Conservation (phyloP, 257 asterid species). For the Petunia secreta region DNA sequence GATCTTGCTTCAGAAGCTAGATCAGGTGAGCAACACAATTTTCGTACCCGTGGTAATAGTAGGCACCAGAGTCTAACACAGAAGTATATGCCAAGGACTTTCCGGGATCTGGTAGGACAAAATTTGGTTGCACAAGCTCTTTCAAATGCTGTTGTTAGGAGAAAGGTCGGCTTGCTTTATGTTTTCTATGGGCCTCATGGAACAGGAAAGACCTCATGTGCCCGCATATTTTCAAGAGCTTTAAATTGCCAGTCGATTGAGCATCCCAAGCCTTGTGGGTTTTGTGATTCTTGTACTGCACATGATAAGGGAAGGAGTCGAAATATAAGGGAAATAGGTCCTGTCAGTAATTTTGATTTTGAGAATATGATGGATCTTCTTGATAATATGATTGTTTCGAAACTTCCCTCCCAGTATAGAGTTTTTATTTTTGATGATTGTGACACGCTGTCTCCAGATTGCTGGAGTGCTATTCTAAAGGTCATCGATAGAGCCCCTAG, state of each 20-base stretch:
- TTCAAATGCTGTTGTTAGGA: constrained; percentile 66
- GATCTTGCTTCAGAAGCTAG: constrained; percentile 91
- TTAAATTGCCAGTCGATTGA: constrained; percentile 75
- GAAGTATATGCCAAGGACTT: constrained; percentile 78
- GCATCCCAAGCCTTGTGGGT: constrained; percentile 78
- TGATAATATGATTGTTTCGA: constrained; percentile 47
- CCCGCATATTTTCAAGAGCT: constrained; percentile 80
- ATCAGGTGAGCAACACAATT: constrained; percentile 49
- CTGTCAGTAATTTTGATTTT: constrained; percentile 64
- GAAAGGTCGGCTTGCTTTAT: constrained; percentile 74
- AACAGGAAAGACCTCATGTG: constrained; percentile 87
- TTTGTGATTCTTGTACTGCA: constrained; percentile 68
- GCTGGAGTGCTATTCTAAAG: constrained; percentile 78
- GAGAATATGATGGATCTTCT: constrained; percentile 60
- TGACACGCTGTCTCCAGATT: constrained; percentile 62
- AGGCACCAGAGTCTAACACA: constrained; percentile 86
- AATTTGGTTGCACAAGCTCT: constrained; percentile 87
- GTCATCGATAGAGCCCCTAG: constrained; percentile 77
- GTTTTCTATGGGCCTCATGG: constrained; percentile 91
- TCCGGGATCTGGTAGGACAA: constrained; percentile 87
- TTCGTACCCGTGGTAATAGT: constrained; percentile 42
- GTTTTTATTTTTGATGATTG: constrained; percentile 84
- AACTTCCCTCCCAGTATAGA: constrained; percentile 56
- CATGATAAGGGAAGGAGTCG: constrained; percentile 62
- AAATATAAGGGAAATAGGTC: constrained; percentile 70